Conservation (phyloP, 2,329 filamentous ascomycete genomes). For the Ophiocordyceps camponoti-floridani region DNA sequence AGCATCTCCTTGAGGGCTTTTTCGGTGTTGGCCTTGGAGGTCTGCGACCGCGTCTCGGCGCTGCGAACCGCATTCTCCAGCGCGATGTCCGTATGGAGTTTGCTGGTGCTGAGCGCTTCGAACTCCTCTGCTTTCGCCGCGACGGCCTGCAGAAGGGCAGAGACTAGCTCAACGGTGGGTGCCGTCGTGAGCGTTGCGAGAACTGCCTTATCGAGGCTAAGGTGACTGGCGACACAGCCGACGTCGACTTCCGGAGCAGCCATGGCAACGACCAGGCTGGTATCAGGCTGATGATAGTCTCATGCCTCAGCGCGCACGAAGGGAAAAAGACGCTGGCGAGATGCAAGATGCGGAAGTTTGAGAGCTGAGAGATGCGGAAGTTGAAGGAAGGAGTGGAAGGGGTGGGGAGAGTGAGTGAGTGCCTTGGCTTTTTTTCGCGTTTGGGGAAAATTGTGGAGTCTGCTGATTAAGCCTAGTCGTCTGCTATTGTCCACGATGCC, state of each 20-base stretch:
- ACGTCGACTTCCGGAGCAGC: slow-evolving; percentile 40
- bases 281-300: slow-evolving; percentile 2
- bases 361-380: background rate
- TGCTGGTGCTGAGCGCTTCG: slow-evolving; percentile 69
- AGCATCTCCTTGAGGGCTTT: slow-evolving; percentile 73
- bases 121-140: slow-evolving; percentile 65
- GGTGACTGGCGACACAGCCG: slow-evolving; percentile 54
- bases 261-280: slow-evolving; percentile 12
- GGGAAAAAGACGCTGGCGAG: background rate
- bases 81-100: slow-evolving; percentile 79
- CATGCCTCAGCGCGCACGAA: slow-evolving; percentile 2
- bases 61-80: slow-evolving; percentile 77
- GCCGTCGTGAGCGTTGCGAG: slow-evolving; percentile 42
- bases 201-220: slow-evolving; percentile 47
- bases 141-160: slow-evolving; percentile 55
- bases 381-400: background rate
- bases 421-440: too few species aligned
- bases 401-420: background rate
- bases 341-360: background rate
- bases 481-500: too few species aligned
- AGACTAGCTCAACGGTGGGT: slow-evolving; percentile 65
- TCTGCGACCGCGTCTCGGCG: slow-evolving; percentile 66
- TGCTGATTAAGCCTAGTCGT: too few species aligned
- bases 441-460: too few species aligned
- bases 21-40: slow-evolving; percentile 64